Evolutionary conservation across 1,284 basidiomycete genomes (phyloP).

Genomic region (Malassezia caprae): DNA sequence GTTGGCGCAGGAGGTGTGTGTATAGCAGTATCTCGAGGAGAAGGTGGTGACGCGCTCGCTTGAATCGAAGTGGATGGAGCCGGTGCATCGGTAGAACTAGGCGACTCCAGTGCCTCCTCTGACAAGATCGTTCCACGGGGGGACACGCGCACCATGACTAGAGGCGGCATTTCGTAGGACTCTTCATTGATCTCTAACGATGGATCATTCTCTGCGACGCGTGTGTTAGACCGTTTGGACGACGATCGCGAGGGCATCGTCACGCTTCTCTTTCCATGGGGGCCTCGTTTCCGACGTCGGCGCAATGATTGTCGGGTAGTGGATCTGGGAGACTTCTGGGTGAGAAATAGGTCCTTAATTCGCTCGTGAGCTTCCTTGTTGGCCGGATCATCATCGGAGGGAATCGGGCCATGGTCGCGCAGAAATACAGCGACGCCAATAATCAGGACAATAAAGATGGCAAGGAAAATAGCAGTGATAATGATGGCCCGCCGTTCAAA

Average conservation of each 20-base stretch:
- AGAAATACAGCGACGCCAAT: constrained; percentile 44
- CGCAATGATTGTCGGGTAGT: neutral
- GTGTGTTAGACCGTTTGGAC: neutral
- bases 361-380: neutral
- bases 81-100: neutral
- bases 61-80: neutral
- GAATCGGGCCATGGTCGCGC: constrained; percentile 22
- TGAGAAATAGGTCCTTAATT: neutral
- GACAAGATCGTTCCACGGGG: neutral
- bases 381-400: neutral
- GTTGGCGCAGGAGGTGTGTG: neutral
- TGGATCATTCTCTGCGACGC: neutral
- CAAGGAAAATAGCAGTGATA: constrained; percentile 43
- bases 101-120: neutral
- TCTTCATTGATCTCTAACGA: neutral
- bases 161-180: neutral
- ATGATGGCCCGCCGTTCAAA: constrained; percentile 43
- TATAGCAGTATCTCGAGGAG: neutral
- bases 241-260: neutral
- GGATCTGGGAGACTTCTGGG: neutral
- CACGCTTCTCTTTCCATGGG: neutral
- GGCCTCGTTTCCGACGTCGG: neutral
- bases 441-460: constrained; percentile 46
- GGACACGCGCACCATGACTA: neutral
- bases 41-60: neutral